Evolutionary conservation across 306 rosid species (phyloP).

Genomic region (Begonia fuchsioides): DNA sequence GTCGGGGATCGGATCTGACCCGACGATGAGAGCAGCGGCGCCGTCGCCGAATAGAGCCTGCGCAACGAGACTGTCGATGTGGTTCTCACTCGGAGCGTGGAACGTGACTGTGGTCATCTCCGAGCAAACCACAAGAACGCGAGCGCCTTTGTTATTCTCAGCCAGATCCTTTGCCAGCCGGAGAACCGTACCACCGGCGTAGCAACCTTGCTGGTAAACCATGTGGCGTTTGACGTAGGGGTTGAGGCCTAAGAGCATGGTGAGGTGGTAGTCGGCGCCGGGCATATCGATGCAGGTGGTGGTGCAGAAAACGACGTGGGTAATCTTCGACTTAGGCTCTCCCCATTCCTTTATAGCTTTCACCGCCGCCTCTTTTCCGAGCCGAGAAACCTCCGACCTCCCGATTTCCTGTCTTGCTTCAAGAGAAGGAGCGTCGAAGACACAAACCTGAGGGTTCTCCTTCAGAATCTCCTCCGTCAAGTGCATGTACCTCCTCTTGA

Average conservation of each 20-base stretch:
- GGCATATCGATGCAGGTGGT: slow-evolving; percentile 75
- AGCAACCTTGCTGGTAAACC: slow-evolving; percentile 65
- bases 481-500: slow-evolving; percentile 37
- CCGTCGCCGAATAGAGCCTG: slow-evolving; percentile 42
- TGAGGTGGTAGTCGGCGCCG: slow-evolving; percentile 55
- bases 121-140: too few relatives aligned
- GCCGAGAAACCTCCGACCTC: slow-evolving; percentile 45
- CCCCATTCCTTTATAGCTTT: slow-evolving; percentile 35
- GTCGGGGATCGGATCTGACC: slow-evolving; percentile 39
- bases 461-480: slow-evolving; percentile 38
- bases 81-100: slow-evolving; percentile 4
- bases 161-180: too few relatives aligned
- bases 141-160: too few relatives aligned
- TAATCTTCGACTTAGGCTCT: too few relatives aligned
- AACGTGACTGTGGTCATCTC: slow-evolving; percentile 1
- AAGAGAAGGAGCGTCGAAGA: slow-evolving; percentile 49
- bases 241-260: slow-evolving; percentile 53
- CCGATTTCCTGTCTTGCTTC: slow-evolving; percentile 67
- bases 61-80: slow-evolving; percentile 36
- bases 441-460: slow-evolving; percentile 33
- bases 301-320: slow-evolving; percentile 41
- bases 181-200: too few relatives aligned
- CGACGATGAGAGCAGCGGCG: slow-evolving; percentile 34
- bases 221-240: slow-evolving; percentile 51
- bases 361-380: slow-evolving; percentile 62